These are phyloP conservation scores for Linnemannia hyalina DNA, from an alignment of 192 early-diverging fungal species.

Conservation along the genomic window DNA sequence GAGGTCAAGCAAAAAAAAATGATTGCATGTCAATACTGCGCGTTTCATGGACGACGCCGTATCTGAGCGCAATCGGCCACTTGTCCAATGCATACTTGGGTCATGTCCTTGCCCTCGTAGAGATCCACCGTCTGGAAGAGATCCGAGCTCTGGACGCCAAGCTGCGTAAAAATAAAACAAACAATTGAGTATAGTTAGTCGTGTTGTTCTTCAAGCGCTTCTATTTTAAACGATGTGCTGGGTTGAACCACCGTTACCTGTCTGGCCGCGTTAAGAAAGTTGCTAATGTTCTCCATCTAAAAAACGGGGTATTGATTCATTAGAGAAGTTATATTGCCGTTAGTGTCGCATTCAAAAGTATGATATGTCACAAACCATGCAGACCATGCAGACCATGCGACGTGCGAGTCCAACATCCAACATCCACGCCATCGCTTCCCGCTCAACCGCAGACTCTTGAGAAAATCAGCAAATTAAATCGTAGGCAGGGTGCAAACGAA, in stretches of 20 bases:
- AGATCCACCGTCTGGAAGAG: conserved; percentile 87
- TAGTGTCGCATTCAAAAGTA: neutral
- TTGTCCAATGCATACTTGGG: conserved; percentile 49
- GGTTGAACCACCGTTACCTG: conserved; percentile 53
- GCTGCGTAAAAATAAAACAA: conserved; percentile 51
- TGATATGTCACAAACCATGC: neutral
- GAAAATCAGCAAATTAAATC: neutral
- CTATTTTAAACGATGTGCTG: neutral
- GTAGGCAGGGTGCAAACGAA: neutral
- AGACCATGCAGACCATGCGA: neutral
- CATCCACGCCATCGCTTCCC: neutral
- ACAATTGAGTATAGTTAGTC: neutral
- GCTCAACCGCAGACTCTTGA: neutral
- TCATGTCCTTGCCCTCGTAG: conserved; percentile 86
- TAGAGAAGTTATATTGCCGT: neutral
- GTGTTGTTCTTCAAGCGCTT: neutral
- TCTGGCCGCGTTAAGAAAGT: conserved; percentile 79
- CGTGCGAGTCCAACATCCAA: neutral
- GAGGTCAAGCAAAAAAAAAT: too few species aligned
- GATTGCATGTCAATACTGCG: neutral
- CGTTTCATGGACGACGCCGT: neutral
- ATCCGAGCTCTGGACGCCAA: conserved; percentile 80
- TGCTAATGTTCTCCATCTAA: conserved; percentile 89
- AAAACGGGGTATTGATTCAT: neutral
- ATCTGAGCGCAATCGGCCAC: neutral